These are phyloP conservation scores for Oropetium thomaeum DNA, from an alignment of 176 grass and related monocot genomes.

Conservation along the genomic window DNA sequence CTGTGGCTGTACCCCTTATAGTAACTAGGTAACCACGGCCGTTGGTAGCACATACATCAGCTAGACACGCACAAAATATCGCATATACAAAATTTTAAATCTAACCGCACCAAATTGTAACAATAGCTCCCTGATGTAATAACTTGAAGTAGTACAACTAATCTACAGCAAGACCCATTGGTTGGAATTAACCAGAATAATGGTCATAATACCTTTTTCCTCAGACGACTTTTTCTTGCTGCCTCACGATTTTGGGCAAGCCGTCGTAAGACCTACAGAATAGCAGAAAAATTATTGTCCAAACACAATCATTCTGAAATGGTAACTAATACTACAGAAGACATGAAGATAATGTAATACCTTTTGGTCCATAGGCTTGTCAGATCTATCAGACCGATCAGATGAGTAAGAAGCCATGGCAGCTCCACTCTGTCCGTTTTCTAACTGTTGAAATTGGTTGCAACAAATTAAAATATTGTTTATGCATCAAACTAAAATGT, in stretches of 20 bases:
- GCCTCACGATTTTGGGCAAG: slow-evolving; percentile 83
- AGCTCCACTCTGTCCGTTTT: slow-evolving; percentile 49
- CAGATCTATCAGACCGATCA: slow-evolving; percentile 64
- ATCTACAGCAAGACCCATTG: not conserved
- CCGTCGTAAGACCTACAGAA: slow-evolving; percentile 56
- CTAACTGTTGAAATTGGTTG: slow-evolving; percentile 45
- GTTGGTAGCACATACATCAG: not conserved
- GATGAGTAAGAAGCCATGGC: slow-evolving; percentile 58
- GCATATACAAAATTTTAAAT: not conserved
- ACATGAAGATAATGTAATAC: slow-evolving; percentile 27
- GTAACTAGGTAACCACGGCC: not conserved
- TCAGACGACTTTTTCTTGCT: slow-evolving; percentile 67
- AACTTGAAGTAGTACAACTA: not conserved
- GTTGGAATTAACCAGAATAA: not conserved
- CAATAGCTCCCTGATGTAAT: not conserved
- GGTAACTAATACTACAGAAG: not conserved
- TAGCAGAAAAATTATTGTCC: slow-evolving; percentile 30
- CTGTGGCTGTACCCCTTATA: not conserved
- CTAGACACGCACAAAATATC: not conserved
- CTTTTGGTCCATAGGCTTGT: slow-evolving; percentile 65
- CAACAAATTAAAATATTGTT: not conserved
- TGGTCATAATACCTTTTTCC: slow-evolving; percentile 53
- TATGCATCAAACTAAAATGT: not conserved
- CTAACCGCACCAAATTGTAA: not conserved
- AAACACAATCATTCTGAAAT: not conserved